Percentiles rank a stretch among this genome's conserved stretches.
These are phyloP conservation scores for Sugiyamaella americana DNA, from an alignment of 805 yeast species.

Conservation along the genomic window DNA sequence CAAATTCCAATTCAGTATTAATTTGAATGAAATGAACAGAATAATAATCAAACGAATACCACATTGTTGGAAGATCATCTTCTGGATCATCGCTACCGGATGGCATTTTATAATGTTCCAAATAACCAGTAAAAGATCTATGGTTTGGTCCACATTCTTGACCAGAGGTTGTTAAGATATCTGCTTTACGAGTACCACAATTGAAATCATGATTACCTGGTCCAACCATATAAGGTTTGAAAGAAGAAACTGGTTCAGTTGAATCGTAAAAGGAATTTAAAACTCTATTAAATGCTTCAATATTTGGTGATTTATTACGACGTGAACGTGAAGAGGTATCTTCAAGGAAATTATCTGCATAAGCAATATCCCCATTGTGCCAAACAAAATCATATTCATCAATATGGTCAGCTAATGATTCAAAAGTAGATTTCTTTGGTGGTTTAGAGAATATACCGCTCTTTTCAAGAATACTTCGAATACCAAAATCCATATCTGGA, in stretches of 20 bases:
- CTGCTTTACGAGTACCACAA: constrained; percentile 16
- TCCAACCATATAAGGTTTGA: constrained; percentile 24
- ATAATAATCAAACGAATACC: constrained; percentile 33
- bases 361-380: constrained; percentile 31
- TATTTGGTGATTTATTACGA: constrained; percentile 10
- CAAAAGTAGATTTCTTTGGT: constrained; percentile 15
- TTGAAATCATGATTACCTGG: constrained; percentile 27
- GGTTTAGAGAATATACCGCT: constrained; percentile 7
- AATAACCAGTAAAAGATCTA: constrained; percentile 28
- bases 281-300: constrained; percentile 20
- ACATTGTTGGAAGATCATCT: constrained; percentile 26
- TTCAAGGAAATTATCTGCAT: constrained; percentile 30
- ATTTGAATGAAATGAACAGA: constrained; percentile 28
- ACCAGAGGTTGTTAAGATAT: constrained; percentile 4
- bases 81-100: constrained; percentile 21
- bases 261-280: constrained; percentile 23
- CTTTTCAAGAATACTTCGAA: constrained; percentile 2
- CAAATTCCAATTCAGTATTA: constrained; percentile 30
- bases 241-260: constrained; percentile 18
- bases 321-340: constrained; percentile 12
- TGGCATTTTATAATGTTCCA: constrained; percentile 30
- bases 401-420: constrained; percentile 14
- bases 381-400: constrained; percentile 24
- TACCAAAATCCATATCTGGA: constrained; percentile 10
- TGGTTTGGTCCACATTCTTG: constrained; percentile 16